Conservation (phyloP, 2,329 filamentous ascomycete species). For the Aureobasidium sp. region DNA sequence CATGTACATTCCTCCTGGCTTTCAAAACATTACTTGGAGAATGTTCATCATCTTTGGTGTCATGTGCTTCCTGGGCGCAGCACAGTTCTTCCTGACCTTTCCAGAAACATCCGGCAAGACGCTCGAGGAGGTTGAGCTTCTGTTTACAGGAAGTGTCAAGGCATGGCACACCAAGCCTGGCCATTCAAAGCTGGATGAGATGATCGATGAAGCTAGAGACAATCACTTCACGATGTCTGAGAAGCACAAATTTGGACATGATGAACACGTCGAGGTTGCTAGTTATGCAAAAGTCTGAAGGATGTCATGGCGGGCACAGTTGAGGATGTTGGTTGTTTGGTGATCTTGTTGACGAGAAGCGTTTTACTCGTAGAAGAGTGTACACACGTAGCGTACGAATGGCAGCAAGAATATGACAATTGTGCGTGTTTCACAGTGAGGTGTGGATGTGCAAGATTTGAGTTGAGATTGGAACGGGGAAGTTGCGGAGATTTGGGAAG, state of each 20-base stretch:
- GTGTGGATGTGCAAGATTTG: not conserved
- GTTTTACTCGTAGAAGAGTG: not conserved
- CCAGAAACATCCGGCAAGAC: slow-evolving; percentile 35
- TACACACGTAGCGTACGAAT: not conserved
- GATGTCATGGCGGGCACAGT: not conserved
- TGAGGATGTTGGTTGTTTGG: not conserved
- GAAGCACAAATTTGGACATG: not conserved
- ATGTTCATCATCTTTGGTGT: slow-evolving; percentile 46
- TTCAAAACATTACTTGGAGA: slow-evolving; percentile 36
- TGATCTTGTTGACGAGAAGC: not conserved
- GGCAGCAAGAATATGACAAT: not conserved
- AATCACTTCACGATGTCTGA: slow-evolving; percentile 20
- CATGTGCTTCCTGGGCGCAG: slow-evolving; percentile 40
- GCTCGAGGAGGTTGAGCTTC: slow-evolving; percentile 34
- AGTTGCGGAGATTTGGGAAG: slow-evolving; percentile 9
- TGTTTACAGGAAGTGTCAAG: slow-evolving; percentile 31
- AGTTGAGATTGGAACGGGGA: slow-evolving; percentile 11
- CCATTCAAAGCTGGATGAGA: slow-evolving; percentile 27
- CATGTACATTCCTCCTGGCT: slow-evolving; percentile 52
- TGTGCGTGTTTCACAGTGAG: slow-evolving; percentile 1
- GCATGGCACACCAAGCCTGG: slow-evolving; percentile 34
- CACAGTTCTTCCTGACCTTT: slow-evolving; percentile 42
- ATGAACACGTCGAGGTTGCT: slow-evolving; percentile 1
- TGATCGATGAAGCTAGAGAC: slow-evolving; percentile 19
- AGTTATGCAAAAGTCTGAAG: slow-evolving; percentile 19